Base-by-base conservation (phyloP, 129 eudicot species). In the Flaveria robusta region DNA sequence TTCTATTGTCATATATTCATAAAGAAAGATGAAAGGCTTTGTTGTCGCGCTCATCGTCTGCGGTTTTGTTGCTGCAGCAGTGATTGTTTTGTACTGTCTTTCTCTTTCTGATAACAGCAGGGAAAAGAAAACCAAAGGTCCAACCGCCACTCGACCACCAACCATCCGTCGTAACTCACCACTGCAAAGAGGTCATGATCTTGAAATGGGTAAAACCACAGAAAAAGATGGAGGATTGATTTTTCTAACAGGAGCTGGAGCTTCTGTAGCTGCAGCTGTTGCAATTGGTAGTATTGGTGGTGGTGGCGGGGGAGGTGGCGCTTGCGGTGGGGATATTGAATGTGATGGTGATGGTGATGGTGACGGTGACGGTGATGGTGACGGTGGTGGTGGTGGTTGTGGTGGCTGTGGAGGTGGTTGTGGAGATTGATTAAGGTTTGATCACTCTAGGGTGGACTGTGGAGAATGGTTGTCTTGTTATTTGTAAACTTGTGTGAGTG, bases 161-260 rank as follows among this genome's bases (percentile, higher is more conserved):
- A 20, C 23, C 69, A 12, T 27, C 26, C 47, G 66, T 39, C n/a
- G 24, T 0, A n/a, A 19, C 27, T 47, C 66, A 26, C 62, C 63
- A 29, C 49, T 18, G 3, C 74, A 3, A 23, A 56, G 56, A 23
- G 24, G n/a, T 51, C 42, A 49, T 24, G 84, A 72, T 46, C 79
- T 76, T 52, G 84, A 84, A 65, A 2, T 27, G 29, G 87, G 82
- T 79, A 75, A 9, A 70, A 31, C 15, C 42, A 74, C 13, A 18
- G 18, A 47, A 4, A 74, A 52, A 52, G 81, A 79, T 71, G 81
- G 84, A 27, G 78, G 81, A 46, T 70, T 74, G 78, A 75, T 75
- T 52, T 46, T 83, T 70, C 55, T 81, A 78, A 84, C 78, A 16
- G 87, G 79, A 63, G 84, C 77, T 47, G 70, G 73, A 63, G 77